These are phyloP conservation scores for Leucogyrophana mollusca DNA, from an alignment of 768 basidiomycete genomes.

Conservation along the genomic window DNA sequence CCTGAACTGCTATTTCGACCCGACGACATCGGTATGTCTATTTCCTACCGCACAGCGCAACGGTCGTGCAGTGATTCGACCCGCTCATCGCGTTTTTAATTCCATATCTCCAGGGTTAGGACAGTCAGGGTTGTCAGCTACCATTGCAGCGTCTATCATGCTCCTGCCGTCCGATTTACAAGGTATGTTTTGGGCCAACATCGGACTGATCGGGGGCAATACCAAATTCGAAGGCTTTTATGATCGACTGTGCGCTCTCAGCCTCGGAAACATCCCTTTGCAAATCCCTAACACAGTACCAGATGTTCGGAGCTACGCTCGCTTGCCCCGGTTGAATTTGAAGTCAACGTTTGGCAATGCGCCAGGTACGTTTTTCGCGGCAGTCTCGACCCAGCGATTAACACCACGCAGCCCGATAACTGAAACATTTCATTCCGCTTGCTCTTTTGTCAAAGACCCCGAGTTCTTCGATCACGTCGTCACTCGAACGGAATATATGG, in stretches of 20 bases:
- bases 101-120: constrained; percentile 56
- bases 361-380: constrained; percentile 56
- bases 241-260: constrained; percentile 64
- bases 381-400: constrained; percentile 2
- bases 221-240: constrained; percentile 73
- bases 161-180: constrained; percentile 77
- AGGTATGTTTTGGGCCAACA: constrained; percentile 96
- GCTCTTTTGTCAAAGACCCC: constrained; percentile 53
- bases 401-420: constrained; percentile 51
- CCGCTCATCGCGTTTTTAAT: too few species aligned
- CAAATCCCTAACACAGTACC: constrained; percentile 17
- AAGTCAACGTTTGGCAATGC: constrained; percentile 71
- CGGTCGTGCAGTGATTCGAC: not conserved
- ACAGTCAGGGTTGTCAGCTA: constrained; percentile 76
- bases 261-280: constrained; percentile 11
- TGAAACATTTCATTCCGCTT: constrained; percentile 62
- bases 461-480: constrained; percentile 54
- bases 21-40: constrained; percentile 75
- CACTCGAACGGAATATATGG: constrained; percentile 81
- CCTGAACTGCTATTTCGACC: constrained; percentile 94
- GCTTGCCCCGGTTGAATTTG: constrained; percentile 79
- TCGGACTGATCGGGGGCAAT: constrained; percentile 86
- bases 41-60: constrained; percentile 9
- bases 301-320: constrained; percentile 75
- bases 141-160: constrained; percentile 74